Conservation (phyloP, 805 yeast genomes). For the baker's yeast (Saccharomyces cerevisiae) region DNA sequence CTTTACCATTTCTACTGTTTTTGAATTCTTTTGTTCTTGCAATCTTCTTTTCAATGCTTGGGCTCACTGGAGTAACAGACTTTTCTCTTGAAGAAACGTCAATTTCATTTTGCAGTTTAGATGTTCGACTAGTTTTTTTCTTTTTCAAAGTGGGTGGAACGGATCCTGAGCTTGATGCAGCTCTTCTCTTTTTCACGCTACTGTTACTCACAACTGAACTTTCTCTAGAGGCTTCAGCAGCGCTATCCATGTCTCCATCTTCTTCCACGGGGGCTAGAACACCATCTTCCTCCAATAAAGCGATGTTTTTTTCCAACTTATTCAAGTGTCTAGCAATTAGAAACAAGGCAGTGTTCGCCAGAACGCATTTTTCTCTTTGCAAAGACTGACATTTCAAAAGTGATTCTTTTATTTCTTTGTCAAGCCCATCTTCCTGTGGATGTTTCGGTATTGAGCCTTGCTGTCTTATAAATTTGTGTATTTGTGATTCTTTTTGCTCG, state of each 20-base stretch:
- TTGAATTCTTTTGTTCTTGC: not conserved
- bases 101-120: conserved; percentile 6
- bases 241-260: conserved; percentile 27
- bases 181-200: conserved; percentile 15
- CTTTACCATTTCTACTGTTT: not conserved
- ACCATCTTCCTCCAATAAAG: conserved; percentile 73
- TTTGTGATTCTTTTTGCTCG: conserved; percentile 63
- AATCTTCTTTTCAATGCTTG: not conserved
- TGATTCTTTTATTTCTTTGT: conserved; percentile 61
- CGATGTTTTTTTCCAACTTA: conserved; percentile 67
- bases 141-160: conserved; percentile 12
- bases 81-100: conserved; percentile 1
- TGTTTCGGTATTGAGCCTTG: conserved; percentile 74
- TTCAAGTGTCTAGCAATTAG: conserved; percentile 66
- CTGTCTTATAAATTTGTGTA: conserved; percentile 74
- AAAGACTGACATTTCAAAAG: conserved; percentile 48
- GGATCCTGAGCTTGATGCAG: conserved; percentile 12
- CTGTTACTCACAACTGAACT: conserved; percentile 15
- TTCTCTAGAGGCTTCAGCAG: conserved; percentile 27
- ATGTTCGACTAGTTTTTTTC: conserved; percentile 15
- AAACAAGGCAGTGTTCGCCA: conserved; percentile 79
- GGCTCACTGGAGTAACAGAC: not conserved
- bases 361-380: conserved; percentile 69
- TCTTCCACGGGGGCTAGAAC: conserved; percentile 50
- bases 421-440: conserved; percentile 68